phyloP scores from a whole-genome alignment of 768 basidiomycete species.

The Suillus discolor region DNA sequence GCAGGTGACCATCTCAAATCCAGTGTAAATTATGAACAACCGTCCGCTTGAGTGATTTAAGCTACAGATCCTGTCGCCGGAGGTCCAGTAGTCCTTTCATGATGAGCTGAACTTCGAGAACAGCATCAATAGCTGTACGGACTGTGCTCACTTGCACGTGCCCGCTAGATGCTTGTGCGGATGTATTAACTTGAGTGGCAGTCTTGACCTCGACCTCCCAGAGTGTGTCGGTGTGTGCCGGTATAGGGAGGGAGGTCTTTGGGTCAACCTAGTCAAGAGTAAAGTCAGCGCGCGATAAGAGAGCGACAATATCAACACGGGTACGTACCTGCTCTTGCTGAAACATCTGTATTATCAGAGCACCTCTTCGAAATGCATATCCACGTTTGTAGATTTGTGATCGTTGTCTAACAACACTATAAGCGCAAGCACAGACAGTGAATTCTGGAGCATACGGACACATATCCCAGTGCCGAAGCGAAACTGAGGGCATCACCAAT shows the following conservation, averaged over 20 bases:
- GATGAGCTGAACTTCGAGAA: conserved; percentile 77
- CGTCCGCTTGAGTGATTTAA: conserved; percentile 3
- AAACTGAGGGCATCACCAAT: conserved; percentile 80
- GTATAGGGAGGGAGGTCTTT: conserved; percentile 73
- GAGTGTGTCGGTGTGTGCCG: conserved; percentile 76
- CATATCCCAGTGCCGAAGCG: conserved; percentile 77
- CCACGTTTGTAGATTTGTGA: conserved; percentile 84
- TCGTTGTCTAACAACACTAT: conserved; percentile 45
- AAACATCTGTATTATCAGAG: conserved; percentile 77
- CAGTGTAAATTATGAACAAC: not conserved
- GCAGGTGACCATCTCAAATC: not conserved
- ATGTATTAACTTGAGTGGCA: conserved; percentile 74
- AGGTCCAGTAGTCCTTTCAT: conserved; percentile 87
- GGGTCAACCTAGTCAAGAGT: conserved; percentile 60
- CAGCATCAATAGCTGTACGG: conserved; percentile 68
- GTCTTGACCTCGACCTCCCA: conserved; percentile 93
- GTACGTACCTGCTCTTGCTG: conserved; percentile 74
- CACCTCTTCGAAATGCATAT: conserved; percentile 72
- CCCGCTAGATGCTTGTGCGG: conserved; percentile 30
- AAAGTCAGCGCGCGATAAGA: not conserved
- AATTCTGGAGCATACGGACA: conserved; percentile 42
- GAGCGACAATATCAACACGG: conserved; percentile 7
- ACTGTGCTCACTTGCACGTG: conserved; percentile 67
- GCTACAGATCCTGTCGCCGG: conserved; percentile 68
- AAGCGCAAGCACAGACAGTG: not conserved